Conservation (phyloP, 2,329 filamentous ascomycete species). For the Alternaria burnsii region DNA sequence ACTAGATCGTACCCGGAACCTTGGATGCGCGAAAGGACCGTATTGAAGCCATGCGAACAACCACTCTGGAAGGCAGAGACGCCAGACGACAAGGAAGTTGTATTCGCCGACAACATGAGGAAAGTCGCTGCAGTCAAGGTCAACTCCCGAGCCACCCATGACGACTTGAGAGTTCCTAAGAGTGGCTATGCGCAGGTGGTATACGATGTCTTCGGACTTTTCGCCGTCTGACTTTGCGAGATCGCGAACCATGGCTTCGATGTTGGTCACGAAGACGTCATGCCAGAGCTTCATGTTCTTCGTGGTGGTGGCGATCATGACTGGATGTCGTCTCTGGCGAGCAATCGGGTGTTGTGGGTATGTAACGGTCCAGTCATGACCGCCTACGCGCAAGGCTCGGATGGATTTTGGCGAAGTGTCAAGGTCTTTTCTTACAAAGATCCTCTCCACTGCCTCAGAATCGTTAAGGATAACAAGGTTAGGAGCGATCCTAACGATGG, state of each 20-base stretch:
- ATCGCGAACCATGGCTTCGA: slow-evolving; percentile 27
- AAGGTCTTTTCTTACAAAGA: slow-evolving; percentile 28
- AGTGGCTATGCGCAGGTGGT: slow-evolving; percentile 31
- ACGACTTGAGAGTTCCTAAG: slow-evolving; percentile 30
- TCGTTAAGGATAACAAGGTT: slow-evolving; percentile 32
- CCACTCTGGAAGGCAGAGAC: slow-evolving; percentile 31
- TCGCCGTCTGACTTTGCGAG: slow-evolving; percentile 20
- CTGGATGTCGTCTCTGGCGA: slow-evolving; percentile 24
- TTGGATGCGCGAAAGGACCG: slow-evolving; percentile 22
- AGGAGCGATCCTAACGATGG: slow-evolving; percentile 30
- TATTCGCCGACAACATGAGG: slow-evolving; percentile 30
- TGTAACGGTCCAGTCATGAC: slow-evolving; percentile 32
- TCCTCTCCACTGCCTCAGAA: slow-evolving; percentile 23
- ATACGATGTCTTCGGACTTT: slow-evolving; percentile 28
- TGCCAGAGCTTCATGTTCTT: slow-evolving; percentile 30
- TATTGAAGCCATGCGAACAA: slow-evolving; percentile 29
- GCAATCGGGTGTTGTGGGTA: slow-evolving; percentile 32
- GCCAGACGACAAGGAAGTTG: slow-evolving; percentile 33
- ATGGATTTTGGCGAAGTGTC: slow-evolving; percentile 31
- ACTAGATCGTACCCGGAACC: slow-evolving; percentile 30
- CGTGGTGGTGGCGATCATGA: slow-evolving; percentile 32
- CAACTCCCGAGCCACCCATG: slow-evolving; percentile 28
- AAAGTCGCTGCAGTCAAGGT: slow-evolving; percentile 24
- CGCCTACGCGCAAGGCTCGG: slow-evolving; percentile 28
- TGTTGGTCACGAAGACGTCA: slow-evolving; percentile 22